Conservation (phyloP, 805 yeast species). For the Babjeviella inositovora region DNA sequence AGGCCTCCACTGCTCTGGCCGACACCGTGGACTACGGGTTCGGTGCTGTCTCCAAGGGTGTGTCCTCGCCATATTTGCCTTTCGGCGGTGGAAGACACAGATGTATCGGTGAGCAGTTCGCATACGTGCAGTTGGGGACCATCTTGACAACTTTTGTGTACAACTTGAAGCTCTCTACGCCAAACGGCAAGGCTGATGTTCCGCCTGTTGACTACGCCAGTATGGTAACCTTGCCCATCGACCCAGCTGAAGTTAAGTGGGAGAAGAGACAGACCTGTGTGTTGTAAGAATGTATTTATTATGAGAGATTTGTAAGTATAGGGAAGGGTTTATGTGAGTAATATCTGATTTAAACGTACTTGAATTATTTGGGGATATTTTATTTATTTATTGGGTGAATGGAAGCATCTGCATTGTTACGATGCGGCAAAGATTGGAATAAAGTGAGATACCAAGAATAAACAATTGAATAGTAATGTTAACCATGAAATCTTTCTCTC, state of each 20-base stretch:
- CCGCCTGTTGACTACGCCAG: constrained; percentile 70
- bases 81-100: constrained; percentile 99
- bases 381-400: no score
- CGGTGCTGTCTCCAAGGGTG: constrained; percentile 93
- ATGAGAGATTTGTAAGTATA: background rate
- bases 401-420: no score
- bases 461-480: no score
- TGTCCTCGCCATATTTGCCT: constrained; percentile 87
- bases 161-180: constrained; percentile 62
- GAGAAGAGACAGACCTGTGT: constrained; percentile 39
- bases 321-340: no score
- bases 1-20: constrained; percentile 16
- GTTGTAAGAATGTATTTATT: no score
- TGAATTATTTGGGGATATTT: no score
- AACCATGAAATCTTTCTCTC: no score
- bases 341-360: no score
- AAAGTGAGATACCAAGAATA: no score
- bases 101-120: constrained; percentile 98
- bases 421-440: no score
- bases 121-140: constrained; percentile 83
- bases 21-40: constrained; percentile 81
- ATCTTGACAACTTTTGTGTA: constrained; percentile 61
- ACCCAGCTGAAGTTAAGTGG: constrained; percentile 62
- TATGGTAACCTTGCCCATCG: constrained; percentile 84
- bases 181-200: constrained; percentile 28